Conservation (phyloP, 192 early-diverging fungal genomes). For the Neocallimastix lanati region DNA sequence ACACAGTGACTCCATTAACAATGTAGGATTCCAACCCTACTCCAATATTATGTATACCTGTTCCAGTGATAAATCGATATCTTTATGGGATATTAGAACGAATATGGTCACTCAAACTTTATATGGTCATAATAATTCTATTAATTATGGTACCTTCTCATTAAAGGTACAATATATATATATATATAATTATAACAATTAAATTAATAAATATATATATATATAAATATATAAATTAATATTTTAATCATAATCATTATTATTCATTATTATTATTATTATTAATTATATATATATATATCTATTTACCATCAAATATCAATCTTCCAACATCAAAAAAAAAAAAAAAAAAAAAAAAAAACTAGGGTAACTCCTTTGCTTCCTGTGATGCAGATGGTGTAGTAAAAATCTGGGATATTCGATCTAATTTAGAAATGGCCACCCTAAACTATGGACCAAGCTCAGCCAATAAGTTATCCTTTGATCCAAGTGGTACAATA, state of each 20-base stretch:
- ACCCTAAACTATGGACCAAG: constrained; percentile 16
- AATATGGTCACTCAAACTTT: constrained; percentile 27
- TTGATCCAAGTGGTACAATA: constrained; percentile 21
- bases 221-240: too few relatives aligned
- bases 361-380: constrained; percentile 19
- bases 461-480: constrained; percentile 20
- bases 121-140: constrained; percentile 28
- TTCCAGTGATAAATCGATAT: constrained; percentile 32
- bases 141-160: constrained; percentile 20
- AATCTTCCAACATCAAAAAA: too few relatives aligned
- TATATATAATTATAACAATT: too few relatives aligned
- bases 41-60: constrained; percentile 28
- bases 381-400: constrained; percentile 26
- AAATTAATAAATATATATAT: too few relatives aligned
- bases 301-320: too few relatives aligned
- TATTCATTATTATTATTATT: too few relatives aligned
- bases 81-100: constrained; percentile 31
- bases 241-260: too few relatives aligned
- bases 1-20: constrained; percentile 33
- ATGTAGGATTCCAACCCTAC: constrained; percentile 28
- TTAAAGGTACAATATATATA: constrained; percentile 5
- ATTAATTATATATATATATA: too few relatives aligned
- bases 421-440: constrained; percentile 16
- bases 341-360: background rate
- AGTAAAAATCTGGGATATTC: constrained; percentile 32